Percentiles rank a stretch among this genome's conserved stretches.
Conservation (phyloP, 768 basidiomycete species). For the Auricularia sp. region DNA sequence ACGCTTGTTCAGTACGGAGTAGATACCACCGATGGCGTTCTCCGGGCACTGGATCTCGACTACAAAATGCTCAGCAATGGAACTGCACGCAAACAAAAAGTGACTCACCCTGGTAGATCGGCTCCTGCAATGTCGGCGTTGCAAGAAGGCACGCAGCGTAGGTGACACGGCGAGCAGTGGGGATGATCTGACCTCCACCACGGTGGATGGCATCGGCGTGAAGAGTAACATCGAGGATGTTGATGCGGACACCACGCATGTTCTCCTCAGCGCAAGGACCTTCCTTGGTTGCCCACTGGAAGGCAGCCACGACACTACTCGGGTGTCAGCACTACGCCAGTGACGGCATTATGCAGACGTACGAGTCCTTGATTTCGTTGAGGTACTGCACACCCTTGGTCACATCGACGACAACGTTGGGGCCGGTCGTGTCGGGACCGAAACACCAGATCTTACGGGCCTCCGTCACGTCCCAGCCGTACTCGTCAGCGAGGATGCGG, state of each 20-base stretch:
- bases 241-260: slow-evolving; percentile 97
- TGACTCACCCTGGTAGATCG: slow-evolving; percentile 76
- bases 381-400: slow-evolving; percentile 99
- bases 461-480: slow-evolving; percentile 98
- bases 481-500: slow-evolving; percentile 90
- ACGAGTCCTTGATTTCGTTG: slow-evolving; percentile 99
- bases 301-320: slow-evolving; percentile 55
- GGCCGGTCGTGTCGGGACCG: slow-evolving; percentile 95
- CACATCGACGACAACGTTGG: slow-evolving; percentile 94
- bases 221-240: slow-evolving; percentile 91
- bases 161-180: slow-evolving; percentile 89
- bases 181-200: slow-evolving; percentile 98
- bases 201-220: slow-evolving; percentile 99
- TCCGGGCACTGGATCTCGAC: slow-evolving; percentile 99
- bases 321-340: not conserved
- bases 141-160: slow-evolving; percentile 95
- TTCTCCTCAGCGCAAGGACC: slow-evolving; percentile 94
- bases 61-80: slow-evolving; percentile 21
- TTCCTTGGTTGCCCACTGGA: slow-evolving; percentile 99
- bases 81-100: not conserved
- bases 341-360: slow-evolving; percentile 24
- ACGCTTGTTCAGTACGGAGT: slow-evolving; percentile 87
- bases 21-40: slow-evolving; percentile 95
- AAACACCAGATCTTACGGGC: slow-evolving; percentile 99
- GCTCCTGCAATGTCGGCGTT: slow-evolving; percentile 87